Evolutionary conservation across 306 rosid species (phyloP).

Genomic region (Cotoneaster glaucophyllus): DNA sequence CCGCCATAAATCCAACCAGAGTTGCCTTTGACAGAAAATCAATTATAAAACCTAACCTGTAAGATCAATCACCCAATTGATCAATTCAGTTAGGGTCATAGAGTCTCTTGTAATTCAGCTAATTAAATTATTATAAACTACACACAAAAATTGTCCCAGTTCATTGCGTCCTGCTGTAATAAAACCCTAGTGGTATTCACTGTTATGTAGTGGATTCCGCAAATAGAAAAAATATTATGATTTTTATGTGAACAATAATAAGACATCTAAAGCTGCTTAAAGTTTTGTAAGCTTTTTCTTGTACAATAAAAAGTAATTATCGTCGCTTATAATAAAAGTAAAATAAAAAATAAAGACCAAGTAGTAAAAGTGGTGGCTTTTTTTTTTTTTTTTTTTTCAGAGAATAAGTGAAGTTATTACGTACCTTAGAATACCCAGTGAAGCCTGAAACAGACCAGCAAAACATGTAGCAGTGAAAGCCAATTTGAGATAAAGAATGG

Average conservation of each 20-base stretch:
- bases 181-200: neutral
- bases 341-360: neutral
- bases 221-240: too few relatives aligned
- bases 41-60: constrained; percentile 85
- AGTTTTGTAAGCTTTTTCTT: neutral
- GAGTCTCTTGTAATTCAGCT: neutral
- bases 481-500: constrained; percentile 74
- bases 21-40: constrained; percentile 98
- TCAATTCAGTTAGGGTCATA: too few relatives aligned
- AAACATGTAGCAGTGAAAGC: constrained; percentile 93
- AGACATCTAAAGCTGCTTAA: too few relatives aligned
- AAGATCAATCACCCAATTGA: neutral
- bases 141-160: neutral
- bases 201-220: neutral
- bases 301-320: neutral
- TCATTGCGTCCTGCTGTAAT: neutral
- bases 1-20: constrained; percentile 88
- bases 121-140: neutral
- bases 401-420: neutral
- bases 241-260: too few relatives aligned
- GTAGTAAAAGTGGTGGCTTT: neutral
- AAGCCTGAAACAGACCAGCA: constrained; percentile 86
- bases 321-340: neutral
- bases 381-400: too few relatives aligned
- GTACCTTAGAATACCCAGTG: constrained; percentile 74